Conservation (phyloP, 2,329 filamentous ascomycete genomes). For the Paecilomyces niveus region DNA sequence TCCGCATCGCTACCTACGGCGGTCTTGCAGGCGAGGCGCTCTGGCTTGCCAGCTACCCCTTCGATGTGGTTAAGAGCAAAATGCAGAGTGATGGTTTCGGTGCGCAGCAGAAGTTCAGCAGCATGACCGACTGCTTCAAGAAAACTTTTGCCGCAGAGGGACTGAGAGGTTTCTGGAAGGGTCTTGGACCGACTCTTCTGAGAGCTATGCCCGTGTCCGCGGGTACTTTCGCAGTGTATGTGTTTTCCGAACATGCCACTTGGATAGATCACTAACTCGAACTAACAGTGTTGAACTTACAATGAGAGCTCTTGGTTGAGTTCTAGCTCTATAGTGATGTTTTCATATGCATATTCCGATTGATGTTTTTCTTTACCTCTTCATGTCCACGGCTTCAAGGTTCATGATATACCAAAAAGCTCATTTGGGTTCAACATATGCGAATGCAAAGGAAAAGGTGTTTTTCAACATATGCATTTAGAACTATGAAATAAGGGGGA, state of each 20-base stretch:
- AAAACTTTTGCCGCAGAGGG: constrained; percentile 76
- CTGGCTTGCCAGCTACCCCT: constrained; percentile 89
- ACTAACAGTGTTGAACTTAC: constrained; percentile 36
- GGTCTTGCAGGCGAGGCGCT: constrained; percentile 89
- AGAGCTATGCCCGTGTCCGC: constrained; percentile 97
- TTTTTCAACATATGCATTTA: neutral
- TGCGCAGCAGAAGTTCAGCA: constrained; percentile 60
- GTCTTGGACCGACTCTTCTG: constrained; percentile 79
- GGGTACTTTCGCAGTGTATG: constrained; percentile 83
- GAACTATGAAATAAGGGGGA: neutral
- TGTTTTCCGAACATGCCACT: constrained; percentile 11
- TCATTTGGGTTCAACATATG: neutral
- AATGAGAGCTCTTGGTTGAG: constrained; percentile 39
- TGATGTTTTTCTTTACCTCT: neutral
- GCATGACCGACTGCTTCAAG: constrained; percentile 82
- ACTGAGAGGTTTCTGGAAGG: constrained; percentile 84
- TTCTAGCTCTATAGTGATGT: neutral
- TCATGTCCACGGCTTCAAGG: neutral
- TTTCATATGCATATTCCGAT: neutral
- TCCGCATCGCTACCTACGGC: constrained; percentile 87
- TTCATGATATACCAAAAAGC: neutral
- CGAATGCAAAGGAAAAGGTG: neutral
- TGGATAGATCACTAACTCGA: constrained; percentile 7
- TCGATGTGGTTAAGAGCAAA: constrained; percentile 98
- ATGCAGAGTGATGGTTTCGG: constrained; percentile 98